Evolutionary conservation across 768 basidiomycete species (phyloP).

Genomic region (Cystoderma amianthinum): DNA sequence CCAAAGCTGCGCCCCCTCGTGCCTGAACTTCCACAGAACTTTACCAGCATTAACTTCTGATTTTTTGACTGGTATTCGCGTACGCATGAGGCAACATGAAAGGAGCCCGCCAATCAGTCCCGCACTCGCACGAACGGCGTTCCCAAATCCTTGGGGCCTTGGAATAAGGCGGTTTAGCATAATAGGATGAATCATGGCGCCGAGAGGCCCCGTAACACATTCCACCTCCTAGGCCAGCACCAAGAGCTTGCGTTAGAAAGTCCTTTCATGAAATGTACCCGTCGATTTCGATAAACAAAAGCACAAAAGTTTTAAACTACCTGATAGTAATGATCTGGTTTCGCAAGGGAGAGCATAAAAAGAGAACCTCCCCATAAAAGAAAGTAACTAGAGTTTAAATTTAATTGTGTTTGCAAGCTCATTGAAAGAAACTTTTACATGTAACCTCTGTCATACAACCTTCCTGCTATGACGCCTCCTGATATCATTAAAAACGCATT

Average conservation of each 20-base stretch:
- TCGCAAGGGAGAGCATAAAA: neutral
- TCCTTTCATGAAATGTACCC: neutral
- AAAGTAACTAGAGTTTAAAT: neutral
- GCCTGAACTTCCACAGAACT: neutral
- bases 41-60: neutral
- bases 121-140: neutral
- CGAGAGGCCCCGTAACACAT: neutral
- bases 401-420: no score
- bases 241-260: neutral
- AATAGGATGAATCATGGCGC: neutral
- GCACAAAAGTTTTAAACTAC: neutral
- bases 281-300: neutral
- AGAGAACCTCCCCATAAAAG: neutral
- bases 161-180: neutral
- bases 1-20: neutral
- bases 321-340: neutral
- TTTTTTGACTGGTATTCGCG: neutral
- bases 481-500: neutral
- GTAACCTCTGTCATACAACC: neutral
- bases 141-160: neutral
- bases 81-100: neutral
- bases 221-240: neutral
- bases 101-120: neutral
- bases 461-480: neutral
- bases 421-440: neutral